Conservation (phyloP, 768 basidiomycete species). For the Lyophyllum atratum region DNA sequence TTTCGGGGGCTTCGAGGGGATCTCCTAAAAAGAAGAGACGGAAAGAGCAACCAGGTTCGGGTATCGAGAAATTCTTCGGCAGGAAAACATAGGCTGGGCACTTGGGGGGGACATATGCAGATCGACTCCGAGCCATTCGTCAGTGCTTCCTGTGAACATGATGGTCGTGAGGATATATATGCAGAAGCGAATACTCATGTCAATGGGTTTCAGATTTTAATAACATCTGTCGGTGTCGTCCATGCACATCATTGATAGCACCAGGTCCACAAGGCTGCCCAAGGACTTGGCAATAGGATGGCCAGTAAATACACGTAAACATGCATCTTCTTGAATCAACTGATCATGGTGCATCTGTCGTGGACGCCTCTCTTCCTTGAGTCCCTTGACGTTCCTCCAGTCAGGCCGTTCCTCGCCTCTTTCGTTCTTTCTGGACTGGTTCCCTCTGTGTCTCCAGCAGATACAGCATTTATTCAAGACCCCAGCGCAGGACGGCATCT, state of each 20-base stretch:
- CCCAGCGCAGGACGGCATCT: conserved; percentile 43
- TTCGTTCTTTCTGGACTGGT: conserved; percentile 25
- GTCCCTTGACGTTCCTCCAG: conserved; percentile 13
- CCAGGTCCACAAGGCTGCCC: background rate
- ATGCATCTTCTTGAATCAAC: conserved; percentile 7
- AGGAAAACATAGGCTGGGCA: conserved; percentile 5
- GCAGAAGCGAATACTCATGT: background rate
- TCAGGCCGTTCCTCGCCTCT: conserved; percentile 8
- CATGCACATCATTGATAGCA: background rate
- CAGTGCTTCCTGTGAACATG: conserved; percentile 3
- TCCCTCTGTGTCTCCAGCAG: conserved; percentile 22
- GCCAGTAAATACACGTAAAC: conserved; percentile 13
- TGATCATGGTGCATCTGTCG: background rate
- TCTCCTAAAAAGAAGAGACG: conserved; percentile 22
- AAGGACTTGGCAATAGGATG: background rate
- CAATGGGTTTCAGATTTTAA: background rate
- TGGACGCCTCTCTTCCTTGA: conserved; percentile 4
- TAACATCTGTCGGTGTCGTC: background rate
- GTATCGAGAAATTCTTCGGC: conserved; percentile 24
- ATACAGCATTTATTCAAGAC: conserved; percentile 18
- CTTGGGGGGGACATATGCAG: no score
- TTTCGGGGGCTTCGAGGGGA: conserved; percentile 4
- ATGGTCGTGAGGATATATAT: conserved; percentile 12
- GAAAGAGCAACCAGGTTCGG: conserved; percentile 6
- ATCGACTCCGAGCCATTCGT: background rate